Evolutionary conservation across 768 basidiomycete genomes (phyloP).

Genomic region (Termitomyces sp.): DNA sequence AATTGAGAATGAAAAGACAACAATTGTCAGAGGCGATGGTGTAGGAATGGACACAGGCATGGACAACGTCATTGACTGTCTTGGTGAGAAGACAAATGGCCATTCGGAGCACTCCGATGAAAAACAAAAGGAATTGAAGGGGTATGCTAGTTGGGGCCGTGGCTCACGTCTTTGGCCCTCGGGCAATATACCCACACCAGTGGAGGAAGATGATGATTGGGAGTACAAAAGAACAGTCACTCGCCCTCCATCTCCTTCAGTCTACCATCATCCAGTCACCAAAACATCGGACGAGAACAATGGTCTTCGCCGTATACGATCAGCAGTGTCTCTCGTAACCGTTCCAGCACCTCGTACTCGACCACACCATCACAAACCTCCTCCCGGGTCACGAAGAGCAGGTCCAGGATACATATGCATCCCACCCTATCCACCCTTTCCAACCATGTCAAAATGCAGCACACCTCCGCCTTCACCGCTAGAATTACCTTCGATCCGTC

Average conservation of each 20-base stretch:
- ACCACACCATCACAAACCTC: conserved; percentile 6
- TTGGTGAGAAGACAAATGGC: conserved; percentile 20
- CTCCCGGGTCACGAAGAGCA: conserved; percentile 10
- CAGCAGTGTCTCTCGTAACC: conserved; percentile 30
- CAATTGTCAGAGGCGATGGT: conserved; percentile 75
- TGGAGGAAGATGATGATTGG: conserved; percentile 23
- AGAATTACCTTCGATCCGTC: conserved; percentile 47
- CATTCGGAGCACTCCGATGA: conserved; percentile 16
- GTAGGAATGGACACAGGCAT: conserved; percentile 44
- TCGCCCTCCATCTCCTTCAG: conserved; percentile 13
- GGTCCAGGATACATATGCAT: conserved; percentile 19
- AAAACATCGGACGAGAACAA: conserved; percentile 12
- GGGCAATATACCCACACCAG: conserved; percentile 19
- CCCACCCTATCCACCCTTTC: conserved; percentile 22
- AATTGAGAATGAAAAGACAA: conserved; percentile 62
- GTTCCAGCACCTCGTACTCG: conserved; percentile 17
- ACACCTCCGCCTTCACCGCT: conserved; percentile 44
- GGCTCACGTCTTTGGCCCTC: conserved; percentile 20
- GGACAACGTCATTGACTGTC: conserved; percentile 37
- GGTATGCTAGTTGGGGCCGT: conserved; percentile 19
- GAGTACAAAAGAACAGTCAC: conserved; percentile 10
- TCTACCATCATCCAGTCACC: conserved; percentile 5
- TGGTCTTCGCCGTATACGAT: conserved; percentile 30
- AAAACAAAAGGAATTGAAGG: conserved; percentile 7
- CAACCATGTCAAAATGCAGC: conserved; percentile 31